phyloP scores from a whole-genome alignment of 352 stramenopile species.

The Saprolegnia parasitica region DNA sequence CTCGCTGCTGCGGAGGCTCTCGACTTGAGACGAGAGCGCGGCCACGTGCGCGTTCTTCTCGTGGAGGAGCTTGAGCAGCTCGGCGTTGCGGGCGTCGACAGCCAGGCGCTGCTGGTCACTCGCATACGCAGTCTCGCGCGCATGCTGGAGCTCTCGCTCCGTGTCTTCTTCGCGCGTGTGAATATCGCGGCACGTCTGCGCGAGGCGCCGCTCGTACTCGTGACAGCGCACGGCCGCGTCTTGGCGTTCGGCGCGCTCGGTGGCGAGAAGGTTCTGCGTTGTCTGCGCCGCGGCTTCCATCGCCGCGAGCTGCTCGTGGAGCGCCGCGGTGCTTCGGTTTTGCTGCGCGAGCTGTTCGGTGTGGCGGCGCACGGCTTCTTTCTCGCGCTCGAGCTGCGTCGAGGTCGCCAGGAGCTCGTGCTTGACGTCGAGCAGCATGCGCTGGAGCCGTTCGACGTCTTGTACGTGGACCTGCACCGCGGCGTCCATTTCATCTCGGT shows the following conservation, averaged over 20 bases:
- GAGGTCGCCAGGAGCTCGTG: not conserved
- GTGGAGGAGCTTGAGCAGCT: constrained; percentile 48
- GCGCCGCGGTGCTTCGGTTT: not conserved
- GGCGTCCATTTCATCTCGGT: not conserved
- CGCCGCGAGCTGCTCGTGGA: not conserved
- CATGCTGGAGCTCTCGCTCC: constrained; percentile 46
- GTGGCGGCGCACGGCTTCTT: not conserved
- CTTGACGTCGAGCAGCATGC: not conserved
- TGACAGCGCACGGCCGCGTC: constrained; percentile 62
- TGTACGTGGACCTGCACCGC: not conserved
- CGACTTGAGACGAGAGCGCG: constrained; percentile 36
- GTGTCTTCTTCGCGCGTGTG: constrained; percentile 59
- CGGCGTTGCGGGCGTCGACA: constrained; percentile 45
- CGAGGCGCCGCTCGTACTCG: constrained; percentile 68
- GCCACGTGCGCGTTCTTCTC: constrained; percentile 74
- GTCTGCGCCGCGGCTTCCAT: not conserved
- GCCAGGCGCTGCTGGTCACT: constrained; percentile 45
- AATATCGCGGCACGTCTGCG: constrained; percentile 63
- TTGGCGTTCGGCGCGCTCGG: constrained; percentile 38
- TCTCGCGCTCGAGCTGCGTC: constrained; percentile 4
- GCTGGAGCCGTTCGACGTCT: not conserved
- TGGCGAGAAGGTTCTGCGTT: not conserved
- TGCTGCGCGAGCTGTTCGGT: not conserved
- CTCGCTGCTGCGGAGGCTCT: constrained; percentile 20
- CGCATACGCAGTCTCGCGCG: constrained; percentile 38